phyloP scores from a whole-genome alignment of 1,139 yeast species.

The Blastobotrys raffinosifermentans region DNA sequence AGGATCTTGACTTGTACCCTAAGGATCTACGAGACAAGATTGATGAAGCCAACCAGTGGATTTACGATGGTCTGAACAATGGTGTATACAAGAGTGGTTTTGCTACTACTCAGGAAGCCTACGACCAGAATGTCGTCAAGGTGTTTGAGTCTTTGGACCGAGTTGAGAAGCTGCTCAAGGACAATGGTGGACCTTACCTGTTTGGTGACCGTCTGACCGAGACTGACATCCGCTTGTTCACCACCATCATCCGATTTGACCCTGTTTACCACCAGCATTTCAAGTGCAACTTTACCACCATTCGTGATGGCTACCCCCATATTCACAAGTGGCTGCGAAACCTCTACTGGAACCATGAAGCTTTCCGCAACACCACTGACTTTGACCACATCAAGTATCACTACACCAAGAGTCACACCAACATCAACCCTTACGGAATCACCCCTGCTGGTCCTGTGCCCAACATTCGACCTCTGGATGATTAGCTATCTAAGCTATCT shows the following conservation, averaged over 20 bases:
- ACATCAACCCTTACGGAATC: conserved; percentile 75
- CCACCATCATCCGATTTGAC: conserved; percentile 82
- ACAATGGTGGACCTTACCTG: conserved; percentile 48
- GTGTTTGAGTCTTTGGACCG: conserved; percentile 69
- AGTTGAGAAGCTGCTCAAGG: conserved; percentile 59
- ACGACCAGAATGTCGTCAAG: conserved; percentile 61
- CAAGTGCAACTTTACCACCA: conserved; percentile 82
- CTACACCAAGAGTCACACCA: conserved; percentile 73
- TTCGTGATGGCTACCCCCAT: conserved; percentile 73
- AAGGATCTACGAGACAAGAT: conserved; percentile 46
- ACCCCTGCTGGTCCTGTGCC: conserved; percentile 91
- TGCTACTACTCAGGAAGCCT: conserved; percentile 77
- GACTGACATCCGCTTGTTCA: conserved; percentile 80
- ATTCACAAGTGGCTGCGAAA: conserved; percentile 75
- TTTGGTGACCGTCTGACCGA: conserved; percentile 71
- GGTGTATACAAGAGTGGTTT: conserved; percentile 95
- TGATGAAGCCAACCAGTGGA: conserved; percentile 78
- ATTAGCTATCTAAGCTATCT: too few species aligned
- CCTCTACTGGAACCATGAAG: conserved; percentile 78
- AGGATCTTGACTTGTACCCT: conserved; percentile 62
- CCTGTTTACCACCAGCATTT: conserved; percentile 91
- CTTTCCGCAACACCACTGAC: conserved; percentile 72
- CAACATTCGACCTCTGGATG: conserved; percentile 40
- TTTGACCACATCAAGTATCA: conserved; percentile 87
- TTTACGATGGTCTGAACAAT: conserved; percentile 79